phyloP scores from a whole-genome alignment of 73 alveolate genomes.

The Paramecium biaurelia region DNA sequence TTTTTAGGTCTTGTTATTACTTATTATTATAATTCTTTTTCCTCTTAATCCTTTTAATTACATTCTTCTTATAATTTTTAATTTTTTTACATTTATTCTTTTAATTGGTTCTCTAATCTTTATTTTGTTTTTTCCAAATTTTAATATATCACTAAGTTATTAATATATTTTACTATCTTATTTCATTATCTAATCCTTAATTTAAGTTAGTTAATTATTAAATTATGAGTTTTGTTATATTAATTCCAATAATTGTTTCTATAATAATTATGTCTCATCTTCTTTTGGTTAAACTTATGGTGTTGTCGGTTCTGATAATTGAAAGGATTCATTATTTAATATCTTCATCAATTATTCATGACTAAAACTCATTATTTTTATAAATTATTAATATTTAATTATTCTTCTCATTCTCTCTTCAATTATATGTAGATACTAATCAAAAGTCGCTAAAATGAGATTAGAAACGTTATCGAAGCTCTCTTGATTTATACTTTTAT shows the following conservation, averaged over 20 bases:
- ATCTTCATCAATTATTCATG: not conserved
- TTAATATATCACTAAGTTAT: not conserved
- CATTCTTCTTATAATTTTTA: not conserved
- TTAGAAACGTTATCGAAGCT: no score
- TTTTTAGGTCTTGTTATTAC: not conserved
- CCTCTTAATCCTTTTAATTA: not conserved
- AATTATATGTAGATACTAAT: no score
- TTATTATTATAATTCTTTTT: not conserved
- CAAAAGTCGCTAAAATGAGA: no score
- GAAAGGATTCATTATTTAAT: not conserved
- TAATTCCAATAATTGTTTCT: not conserved
- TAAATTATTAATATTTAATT: not conserved
- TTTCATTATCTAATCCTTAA: not conserved
- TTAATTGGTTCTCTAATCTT: not conserved
- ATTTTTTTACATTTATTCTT: not conserved
- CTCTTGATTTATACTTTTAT: no score
- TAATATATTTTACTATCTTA: not conserved
- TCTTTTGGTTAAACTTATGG: not conserved
- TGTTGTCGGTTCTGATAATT: not conserved
- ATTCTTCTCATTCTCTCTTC: not conserved
- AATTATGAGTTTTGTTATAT: not conserved
- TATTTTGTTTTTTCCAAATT: not conserved
- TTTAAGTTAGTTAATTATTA: not conserved
- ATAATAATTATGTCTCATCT: not conserved
- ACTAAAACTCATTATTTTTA: not conserved